These are phyloP conservation scores for Camellia lanceoleosa DNA, from an alignment of 148 eudicot species.

Conservation along the genomic window DNA sequence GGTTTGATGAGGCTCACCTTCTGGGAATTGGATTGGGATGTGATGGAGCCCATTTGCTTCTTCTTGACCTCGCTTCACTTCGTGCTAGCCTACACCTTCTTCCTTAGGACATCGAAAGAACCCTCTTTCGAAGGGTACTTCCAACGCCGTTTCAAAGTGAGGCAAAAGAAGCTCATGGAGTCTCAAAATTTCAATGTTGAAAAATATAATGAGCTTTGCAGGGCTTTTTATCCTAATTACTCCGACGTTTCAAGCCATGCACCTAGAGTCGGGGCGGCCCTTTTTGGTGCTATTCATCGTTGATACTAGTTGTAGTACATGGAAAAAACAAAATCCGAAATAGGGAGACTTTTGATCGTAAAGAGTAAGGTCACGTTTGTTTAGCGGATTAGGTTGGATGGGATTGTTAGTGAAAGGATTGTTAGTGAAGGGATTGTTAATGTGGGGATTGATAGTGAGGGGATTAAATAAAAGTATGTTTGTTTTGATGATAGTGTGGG, in stretches of 20 bases:
- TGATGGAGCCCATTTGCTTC: conserved; percentile 84
- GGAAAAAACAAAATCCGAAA: neutral
- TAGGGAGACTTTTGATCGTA: neutral
- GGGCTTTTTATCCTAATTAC: conserved; percentile 35
- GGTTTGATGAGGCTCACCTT: conserved; percentile 78
- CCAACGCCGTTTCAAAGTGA: conserved; percentile 42
- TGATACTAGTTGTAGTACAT: neutral
- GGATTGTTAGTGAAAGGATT: no score
- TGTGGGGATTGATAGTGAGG: no score
- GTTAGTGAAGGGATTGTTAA: no score
- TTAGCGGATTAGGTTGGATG: no score
- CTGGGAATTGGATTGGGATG: conserved; percentile 81
- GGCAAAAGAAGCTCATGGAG: conserved; percentile 59
- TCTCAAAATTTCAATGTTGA: conserved; percentile 36
- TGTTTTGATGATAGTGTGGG: no score
- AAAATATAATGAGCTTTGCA: conserved; percentile 42
- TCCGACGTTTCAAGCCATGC: neutral
- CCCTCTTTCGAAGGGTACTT: conserved; percentile 61
- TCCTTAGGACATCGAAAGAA: conserved; percentile 59
- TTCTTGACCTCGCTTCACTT: conserved; percentile 63
- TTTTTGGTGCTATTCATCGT: neutral
- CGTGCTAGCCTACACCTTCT: conserved; percentile 51
- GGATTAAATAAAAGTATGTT: no score
- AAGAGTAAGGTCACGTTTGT: no score
- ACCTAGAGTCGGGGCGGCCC: neutral